Conservation (phyloP, 2,329 filamentous ascomycete genomes). For the Phaeosphaeria sp. region DNA sequence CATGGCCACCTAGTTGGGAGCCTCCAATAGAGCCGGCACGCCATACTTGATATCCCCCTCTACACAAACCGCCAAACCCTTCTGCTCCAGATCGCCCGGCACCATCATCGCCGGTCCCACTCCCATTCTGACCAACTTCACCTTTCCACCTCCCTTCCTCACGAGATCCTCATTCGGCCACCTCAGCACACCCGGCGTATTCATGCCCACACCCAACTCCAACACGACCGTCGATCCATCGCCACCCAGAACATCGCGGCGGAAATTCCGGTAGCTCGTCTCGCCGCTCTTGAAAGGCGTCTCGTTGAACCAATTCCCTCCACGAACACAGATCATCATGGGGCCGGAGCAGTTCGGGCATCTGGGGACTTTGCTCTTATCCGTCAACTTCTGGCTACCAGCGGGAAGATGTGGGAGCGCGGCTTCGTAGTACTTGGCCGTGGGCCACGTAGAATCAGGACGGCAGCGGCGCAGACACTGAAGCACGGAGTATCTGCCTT, state of each 20-base stretch:
- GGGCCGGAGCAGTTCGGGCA: constrained; percentile 33
- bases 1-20: neutral
- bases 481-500: constrained; percentile 38
- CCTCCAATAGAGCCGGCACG: neutral
- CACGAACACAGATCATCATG: constrained; percentile 37
- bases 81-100: constrained; percentile 20
- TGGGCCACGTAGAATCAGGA: constrained; percentile 32
- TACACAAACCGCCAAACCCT: constrained; percentile 18
- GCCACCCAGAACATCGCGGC: constrained; percentile 2
- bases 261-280: constrained; percentile 24
- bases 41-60: constrained; percentile 21
- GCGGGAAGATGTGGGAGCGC: constrained; percentile 28
- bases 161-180: constrained; percentile 32
- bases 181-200: constrained; percentile 28
- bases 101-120: constrained; percentile 17
- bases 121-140: constrained; percentile 25
- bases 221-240: constrained; percentile 26
- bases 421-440: constrained; percentile 23
- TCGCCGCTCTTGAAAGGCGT: constrained; percentile 28
- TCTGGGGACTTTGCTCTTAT: constrained; percentile 24
- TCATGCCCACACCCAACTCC: constrained; percentile 31
- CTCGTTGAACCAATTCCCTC: constrained; percentile 36
- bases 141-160: constrained; percentile 14
- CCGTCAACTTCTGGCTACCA: constrained; percentile 24
- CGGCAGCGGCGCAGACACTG: constrained; percentile 41